phyloP scores from a whole-genome alignment of 2,329 filamentous ascomycete genomes.

The Tolypocladium cylindrosporum region DNA sequence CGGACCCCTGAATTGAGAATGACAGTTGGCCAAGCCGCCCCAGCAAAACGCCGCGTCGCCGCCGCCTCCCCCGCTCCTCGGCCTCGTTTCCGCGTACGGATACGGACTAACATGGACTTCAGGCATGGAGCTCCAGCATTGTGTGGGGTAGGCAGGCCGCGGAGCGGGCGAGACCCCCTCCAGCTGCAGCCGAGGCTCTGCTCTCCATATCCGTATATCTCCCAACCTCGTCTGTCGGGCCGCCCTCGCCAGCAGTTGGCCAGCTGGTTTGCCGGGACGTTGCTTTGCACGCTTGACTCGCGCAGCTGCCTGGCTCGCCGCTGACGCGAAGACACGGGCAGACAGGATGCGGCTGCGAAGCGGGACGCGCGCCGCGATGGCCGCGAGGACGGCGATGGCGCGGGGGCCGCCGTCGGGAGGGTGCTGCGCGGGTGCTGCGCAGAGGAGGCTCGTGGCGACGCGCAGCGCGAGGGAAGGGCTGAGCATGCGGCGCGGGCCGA shows the following conservation, averaged over 20 bases:
- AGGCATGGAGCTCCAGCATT: too few species aligned
- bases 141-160: too few species aligned
- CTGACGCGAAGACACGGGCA: neutral
- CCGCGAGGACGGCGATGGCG: neutral
- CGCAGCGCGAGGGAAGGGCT: conserved; percentile 4
- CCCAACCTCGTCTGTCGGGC: neutral
- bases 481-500: conserved; percentile 19
- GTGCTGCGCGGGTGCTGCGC: neutral
- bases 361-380: neutral
- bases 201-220: neutral
- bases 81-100: too few species aligned
- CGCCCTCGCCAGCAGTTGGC: neutral
- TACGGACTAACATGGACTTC: too few species aligned
- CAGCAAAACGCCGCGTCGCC: too few species aligned
- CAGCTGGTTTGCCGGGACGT: neutral
- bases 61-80: too few species aligned
- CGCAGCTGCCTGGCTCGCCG: neutral
- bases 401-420: neutral
- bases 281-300: neutral
- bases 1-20: too few species aligned
- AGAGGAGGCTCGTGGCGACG: conserved; percentile 5
- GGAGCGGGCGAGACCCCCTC: too few species aligned
- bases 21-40: too few species aligned
- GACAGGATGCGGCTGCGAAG: neutral
- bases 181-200: too few species aligned